These are phyloP conservation scores for Pseudocercospora fijiensis DNA, from an alignment of 2,329 filamentous ascomycete genomes.

Conservation along the genomic window DNA sequence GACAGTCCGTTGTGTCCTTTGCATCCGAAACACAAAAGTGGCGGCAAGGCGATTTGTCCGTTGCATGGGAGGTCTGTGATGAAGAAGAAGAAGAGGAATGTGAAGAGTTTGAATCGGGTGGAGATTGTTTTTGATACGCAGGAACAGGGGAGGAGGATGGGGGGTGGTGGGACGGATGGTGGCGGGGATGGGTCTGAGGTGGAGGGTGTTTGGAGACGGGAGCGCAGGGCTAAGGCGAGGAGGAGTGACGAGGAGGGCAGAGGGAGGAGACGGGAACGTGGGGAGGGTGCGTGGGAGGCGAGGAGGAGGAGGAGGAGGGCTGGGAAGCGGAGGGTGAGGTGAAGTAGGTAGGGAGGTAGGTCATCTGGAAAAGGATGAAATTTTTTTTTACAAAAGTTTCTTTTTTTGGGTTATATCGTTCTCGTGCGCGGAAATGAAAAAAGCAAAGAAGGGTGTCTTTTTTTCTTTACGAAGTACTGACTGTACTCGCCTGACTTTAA, in stretches of 20 bases:
- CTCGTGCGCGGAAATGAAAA: no score
- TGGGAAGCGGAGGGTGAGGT: constrained; percentile 3
- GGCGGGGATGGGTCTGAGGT: no score
- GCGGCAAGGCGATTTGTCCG: constrained; percentile 42
- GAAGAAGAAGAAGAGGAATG: constrained; percentile 20
- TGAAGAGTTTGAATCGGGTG: constrained; percentile 9
- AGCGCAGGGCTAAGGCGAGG: neutral
- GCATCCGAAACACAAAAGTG: constrained; percentile 39
- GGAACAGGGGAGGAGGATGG: constrained; percentile 10
- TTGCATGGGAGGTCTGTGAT: constrained; percentile 42
- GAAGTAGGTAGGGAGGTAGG: no score
- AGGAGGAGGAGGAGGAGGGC: neutral
- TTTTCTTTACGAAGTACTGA: no score
- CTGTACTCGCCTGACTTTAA: neutral
- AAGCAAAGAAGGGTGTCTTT: constrained; percentile 1
- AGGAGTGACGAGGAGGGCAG: constrained; percentile 10
- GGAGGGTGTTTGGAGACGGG: neutral
- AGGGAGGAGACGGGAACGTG: constrained; percentile 9
- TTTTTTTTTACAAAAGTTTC: no score
- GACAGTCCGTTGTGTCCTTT: constrained; percentile 46
- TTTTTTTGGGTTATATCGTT: no score
- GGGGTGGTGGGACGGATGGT: constrained; percentile 21
- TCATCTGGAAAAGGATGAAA: no score
- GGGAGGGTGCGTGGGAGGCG: constrained; percentile 3
- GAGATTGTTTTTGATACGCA: constrained; percentile 22